phyloP scores from a whole-genome alignment of 306 rosid genomes.

The Canavalia ensiformis region DNA sequence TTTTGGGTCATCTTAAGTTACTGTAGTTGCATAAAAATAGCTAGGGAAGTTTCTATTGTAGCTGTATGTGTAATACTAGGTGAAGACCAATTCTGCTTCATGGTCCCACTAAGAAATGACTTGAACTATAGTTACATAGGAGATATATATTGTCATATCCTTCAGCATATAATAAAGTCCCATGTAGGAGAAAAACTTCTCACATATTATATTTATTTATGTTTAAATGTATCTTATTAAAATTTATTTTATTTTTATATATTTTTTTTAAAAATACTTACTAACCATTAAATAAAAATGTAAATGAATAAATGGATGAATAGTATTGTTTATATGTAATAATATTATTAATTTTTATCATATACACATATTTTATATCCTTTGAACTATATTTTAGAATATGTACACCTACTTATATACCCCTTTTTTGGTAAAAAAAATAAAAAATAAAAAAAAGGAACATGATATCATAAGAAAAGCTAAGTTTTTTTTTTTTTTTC shows the following conservation, averaged over 20 bases:
- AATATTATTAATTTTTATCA: too few relatives aligned
- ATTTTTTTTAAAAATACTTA: too few relatives aligned
- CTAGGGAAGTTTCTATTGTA: background rate
- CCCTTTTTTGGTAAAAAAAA: background rate
- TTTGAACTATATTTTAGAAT: background rate
- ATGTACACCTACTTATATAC: background rate
- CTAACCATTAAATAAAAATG: too few relatives aligned
- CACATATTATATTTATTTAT: too few relatives aligned
- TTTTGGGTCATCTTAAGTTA: background rate
- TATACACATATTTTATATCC: background rate
- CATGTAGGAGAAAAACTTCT: background rate
- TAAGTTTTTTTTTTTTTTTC: too few relatives aligned
- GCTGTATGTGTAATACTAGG: background rate
- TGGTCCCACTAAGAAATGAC: background rate
- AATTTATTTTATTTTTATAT: too few relatives aligned
- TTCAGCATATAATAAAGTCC: constrained; percentile 1
- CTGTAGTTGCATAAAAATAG: background rate
- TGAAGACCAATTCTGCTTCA: background rate
- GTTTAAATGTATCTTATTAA: too few relatives aligned
- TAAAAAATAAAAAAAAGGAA: background rate
- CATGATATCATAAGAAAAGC: background rate
- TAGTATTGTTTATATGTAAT: too few relatives aligned
- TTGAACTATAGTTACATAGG: background rate
- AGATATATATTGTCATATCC: background rate
- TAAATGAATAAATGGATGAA: too few relatives aligned